Evolutionary conservation across 164 flowering plant species (phyloP), one percentile per base, ranked within the genome.

Genomic region (Piper longum): DNA sequence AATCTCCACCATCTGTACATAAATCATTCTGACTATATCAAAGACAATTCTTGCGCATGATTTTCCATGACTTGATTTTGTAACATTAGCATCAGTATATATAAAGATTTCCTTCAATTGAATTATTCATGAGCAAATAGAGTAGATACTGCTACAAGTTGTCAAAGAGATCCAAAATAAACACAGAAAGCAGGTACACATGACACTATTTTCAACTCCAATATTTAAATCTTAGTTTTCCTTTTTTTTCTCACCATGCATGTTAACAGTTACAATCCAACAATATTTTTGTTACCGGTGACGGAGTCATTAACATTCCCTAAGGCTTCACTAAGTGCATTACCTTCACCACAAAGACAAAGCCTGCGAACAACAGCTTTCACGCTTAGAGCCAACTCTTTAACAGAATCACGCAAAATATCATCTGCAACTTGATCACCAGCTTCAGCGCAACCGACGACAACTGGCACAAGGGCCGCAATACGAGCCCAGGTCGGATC

Each of bases 401-500:
- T 73, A 19, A 88, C 96, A 18, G 98, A 83, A 56, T 80, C 79
- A 2, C 54, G 67, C 70, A 93, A 75, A 59, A 93, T 88, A 16
- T 76, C 72, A 64, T 83, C 72, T 59, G 98, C 88, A 64, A 86
- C 82, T 63, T 79, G 70, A 85, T 93, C 98, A 54, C 92, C 91
- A 41, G 83, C 88, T 68, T 89, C 97, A 58, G 98, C 98, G 71
- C 92, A 93, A 59, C 87, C 80, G 54, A 89, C 90, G 16, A 93
- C 97, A 13, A 73, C 68, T 55, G 98, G 98, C 67, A 85, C 96
- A 69, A 93, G 95, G 56, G 91, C 95, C 11, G 98, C 98, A 68
- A 93, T 86, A 52, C 98, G 89, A 41, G 98, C 98, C 98, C 98
- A 93, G 56, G 97, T 89, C 64, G 87, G 82, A 89, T 93, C 98